These are phyloP conservation scores for Globisporangium nodosum DNA, from an alignment of 352 stramenopile species.

Conservation along the genomic window DNA sequence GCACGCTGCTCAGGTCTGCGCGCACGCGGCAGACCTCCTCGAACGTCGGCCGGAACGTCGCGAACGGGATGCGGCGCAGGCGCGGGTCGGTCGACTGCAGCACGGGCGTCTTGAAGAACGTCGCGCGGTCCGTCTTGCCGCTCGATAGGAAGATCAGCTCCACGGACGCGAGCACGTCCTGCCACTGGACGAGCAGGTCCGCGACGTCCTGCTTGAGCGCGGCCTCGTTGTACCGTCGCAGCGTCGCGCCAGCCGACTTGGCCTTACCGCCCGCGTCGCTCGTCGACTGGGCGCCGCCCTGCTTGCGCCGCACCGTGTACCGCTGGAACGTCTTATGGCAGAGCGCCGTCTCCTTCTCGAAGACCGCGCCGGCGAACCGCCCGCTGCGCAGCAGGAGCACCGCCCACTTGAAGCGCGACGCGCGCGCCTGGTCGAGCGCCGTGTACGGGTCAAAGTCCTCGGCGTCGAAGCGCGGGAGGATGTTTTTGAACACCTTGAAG, in stretches of 20 bases:
- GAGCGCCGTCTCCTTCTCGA: slow-evolving; percentile 84
- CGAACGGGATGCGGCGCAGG: slow-evolving; percentile 76
- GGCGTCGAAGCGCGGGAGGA: slow-evolving; percentile 35
- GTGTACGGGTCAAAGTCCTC: slow-evolving; percentile 60
- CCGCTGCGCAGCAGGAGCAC: slow-evolving; percentile 90
- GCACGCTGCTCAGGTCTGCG: slow-evolving; percentile 59
- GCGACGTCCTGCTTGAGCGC: slow-evolving; percentile 88
- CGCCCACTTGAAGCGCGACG: slow-evolving; percentile 67
- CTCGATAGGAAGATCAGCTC: slow-evolving; percentile 75
- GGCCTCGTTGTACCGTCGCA: slow-evolving; percentile 90
- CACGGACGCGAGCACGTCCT: slow-evolving; percentile 33
- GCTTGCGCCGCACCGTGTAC: slow-evolving; percentile 92
- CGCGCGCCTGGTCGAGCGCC: slow-evolving; percentile 38
- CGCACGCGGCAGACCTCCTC: slow-evolving; percentile 79
- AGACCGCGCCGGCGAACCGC: slow-evolving; percentile 89
- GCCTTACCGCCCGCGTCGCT: slow-evolving; percentile 85
- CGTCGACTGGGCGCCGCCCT: slow-evolving; percentile 89
- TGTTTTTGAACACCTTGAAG: slow-evolving; percentile 77
- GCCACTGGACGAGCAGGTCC: slow-evolving; percentile 79
- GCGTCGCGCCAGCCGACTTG: slow-evolving; percentile 90
- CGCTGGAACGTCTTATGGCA: slow-evolving; percentile 90
- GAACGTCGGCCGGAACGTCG: slow-evolving; percentile 81
- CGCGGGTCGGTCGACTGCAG: slow-evolving; percentile 54
- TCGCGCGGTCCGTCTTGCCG: slow-evolving; percentile 62
- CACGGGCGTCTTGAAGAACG: slow-evolving; percentile 81